Base-by-base conservation (phyloP, 192 early-diverging fungal species). In the Gryganskiella cystojenkinii region DNA sequence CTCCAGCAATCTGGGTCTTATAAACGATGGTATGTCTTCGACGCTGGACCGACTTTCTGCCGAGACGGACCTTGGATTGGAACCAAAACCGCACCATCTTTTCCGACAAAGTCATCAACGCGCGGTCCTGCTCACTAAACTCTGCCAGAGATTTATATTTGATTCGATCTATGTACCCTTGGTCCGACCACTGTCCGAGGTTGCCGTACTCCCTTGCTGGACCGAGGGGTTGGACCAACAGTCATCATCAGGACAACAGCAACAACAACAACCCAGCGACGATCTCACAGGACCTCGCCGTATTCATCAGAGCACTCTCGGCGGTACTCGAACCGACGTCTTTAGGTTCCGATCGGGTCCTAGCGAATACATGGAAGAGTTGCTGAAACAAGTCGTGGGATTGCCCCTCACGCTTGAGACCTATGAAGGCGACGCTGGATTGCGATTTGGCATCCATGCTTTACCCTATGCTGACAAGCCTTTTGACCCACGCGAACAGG, bases 321-420 rank as follows among this genome's bases (percentile, higher is more conserved):
- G 73, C 25, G 73, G 73, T 8, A 76, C 73, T 0, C 50, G 73
- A 9, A 76, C 73, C 0, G 73, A 76, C 35, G 73, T 76, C n/a
- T 59, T 76, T 52, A 84, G 74, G 53, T 93, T 94, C 81, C 85
- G 88, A 71, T 65, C 90, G 9, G 86, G 85, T 24, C 93, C 92
- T 17, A 82, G 63, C 34, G 82, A 85, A 15, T 92, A 92, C 64
- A 90, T 94, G 34, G 91, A 90, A 3, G 81, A 84, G 53, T 62
- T 93, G 35, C 86, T 92, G 14, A 91, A 93, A 56, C 84, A 90
- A 56, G 57, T 95, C 11, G 70, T 92, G 28, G 88, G 84, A 34
- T 69, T 95, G 14, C 92, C 93, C 14, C 88, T 91, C 50, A 85
- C 90, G 15, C 85, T 95, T 63, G 93, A 92, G 33, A 84, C 90